Conservation (phyloP, 192 early-diverging fungal species). For the Mortierella claussenii region DNA sequence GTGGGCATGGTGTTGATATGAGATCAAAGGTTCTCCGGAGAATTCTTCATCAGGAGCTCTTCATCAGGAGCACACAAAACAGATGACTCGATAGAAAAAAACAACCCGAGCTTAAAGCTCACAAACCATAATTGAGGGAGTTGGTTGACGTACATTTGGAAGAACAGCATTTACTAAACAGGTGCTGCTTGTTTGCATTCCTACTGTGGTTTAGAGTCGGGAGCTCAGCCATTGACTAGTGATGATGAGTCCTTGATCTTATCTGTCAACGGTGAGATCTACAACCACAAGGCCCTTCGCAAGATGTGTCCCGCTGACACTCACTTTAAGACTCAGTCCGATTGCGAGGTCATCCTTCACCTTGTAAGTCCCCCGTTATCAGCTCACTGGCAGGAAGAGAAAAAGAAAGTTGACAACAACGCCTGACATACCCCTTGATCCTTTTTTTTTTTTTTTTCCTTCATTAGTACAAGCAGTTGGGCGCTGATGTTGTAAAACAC, state of each 20-base stretch:
- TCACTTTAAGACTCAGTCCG: slow-evolving; percentile 95
- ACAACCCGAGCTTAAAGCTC: background rate
- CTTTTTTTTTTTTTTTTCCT: background rate
- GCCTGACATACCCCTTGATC: background rate
- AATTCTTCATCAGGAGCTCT: background rate
- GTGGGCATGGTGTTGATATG: too few relatives aligned
- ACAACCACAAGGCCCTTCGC: slow-evolving; percentile 93
- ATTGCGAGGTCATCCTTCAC: slow-evolving; percentile 97
- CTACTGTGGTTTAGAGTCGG: slow-evolving; percentile 69
- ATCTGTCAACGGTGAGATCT: slow-evolving; percentile 98
- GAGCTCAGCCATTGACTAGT: slow-evolving; percentile 96
- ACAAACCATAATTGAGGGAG: background rate
- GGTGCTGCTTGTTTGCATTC: background rate
- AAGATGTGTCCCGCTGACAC: slow-evolving; percentile 75
- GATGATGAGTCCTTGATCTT: slow-evolving; percentile 89
- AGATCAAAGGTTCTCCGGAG: background rate
- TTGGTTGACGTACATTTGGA: background rate
- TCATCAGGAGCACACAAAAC: background rate
- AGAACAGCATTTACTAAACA: background rate
- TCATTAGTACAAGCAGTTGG: slow-evolving; percentile 85
- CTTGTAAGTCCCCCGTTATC: slow-evolving; percentile 64
- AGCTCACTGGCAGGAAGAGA: background rate
- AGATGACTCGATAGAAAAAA: background rate
- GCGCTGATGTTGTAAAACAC: slow-evolving; percentile 80
- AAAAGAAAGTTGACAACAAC: too few relatives aligned